phyloP scores from a whole-genome alignment of 176 grass and related monocot genomes.

The Bolboschoenus planiculmis region DNA sequence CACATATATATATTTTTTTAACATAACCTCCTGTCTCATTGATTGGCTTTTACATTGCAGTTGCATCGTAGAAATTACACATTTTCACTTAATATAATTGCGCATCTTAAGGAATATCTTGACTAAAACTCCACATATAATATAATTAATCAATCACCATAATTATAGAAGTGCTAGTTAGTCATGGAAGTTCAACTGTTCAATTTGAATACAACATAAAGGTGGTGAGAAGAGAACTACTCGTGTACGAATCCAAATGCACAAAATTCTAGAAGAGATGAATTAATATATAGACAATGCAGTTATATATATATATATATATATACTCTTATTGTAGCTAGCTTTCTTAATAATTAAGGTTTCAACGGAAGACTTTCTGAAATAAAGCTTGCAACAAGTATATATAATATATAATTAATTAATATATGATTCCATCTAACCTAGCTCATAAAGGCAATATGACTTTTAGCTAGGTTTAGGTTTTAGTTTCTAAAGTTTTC shows the following conservation, averaged over 20 bases:
- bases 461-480: background rate
- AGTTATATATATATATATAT: background rate
- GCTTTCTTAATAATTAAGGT: slow-evolving; percentile 9
- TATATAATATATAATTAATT: background rate
- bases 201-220: background rate
- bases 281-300: background rate
- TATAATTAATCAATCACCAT: background rate
- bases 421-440: background rate
- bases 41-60: background rate
- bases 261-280: background rate
- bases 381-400: background rate
- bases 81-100: background rate
- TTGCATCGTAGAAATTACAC: background rate
- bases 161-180: background rate
- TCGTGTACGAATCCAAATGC: background rate
- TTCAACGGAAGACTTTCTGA: background rate
- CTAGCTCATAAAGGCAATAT: background rate
- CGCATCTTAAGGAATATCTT: background rate
- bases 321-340: too few relatives aligned
- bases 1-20: background rate
- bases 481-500: background rate
- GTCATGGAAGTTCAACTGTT: background rate
- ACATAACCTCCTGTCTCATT: background rate
- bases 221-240: background rate
- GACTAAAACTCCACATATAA: background rate